Percentiles rank a stretch among this genome's conserved stretches.
Conservation (phyloP, 768 basidiomycete species). For the Mycena alexandri region DNA sequence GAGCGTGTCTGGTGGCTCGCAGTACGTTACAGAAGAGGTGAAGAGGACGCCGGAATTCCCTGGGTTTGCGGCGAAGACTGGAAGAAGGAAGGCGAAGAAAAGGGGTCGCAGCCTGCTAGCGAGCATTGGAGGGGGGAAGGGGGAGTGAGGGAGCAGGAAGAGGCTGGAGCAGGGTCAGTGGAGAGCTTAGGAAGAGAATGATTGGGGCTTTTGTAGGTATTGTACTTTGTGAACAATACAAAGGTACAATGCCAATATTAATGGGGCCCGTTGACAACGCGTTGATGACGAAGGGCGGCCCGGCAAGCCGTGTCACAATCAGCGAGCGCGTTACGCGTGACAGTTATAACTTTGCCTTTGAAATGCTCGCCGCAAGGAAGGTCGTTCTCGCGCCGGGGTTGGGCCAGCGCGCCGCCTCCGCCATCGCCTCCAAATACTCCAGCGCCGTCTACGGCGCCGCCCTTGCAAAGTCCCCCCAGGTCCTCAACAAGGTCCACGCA, state of each 20-base stretch:
- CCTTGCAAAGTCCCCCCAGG: slow-evolving; percentile 84
- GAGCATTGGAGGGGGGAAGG: slow-evolving; percentile 18
- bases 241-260: too few relatives aligned
- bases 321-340: too few relatives aligned
- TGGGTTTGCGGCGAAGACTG: slow-evolving; percentile 20
- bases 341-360: background rate
- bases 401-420: slow-evolving; percentile 80
- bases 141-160: background rate
- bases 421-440: slow-evolving; percentile 87
- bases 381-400: slow-evolving; percentile 57
- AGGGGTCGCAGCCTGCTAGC: slow-evolving; percentile 55
- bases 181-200: too few relatives aligned
- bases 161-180: too few relatives aligned
- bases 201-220: too few relatives aligned
- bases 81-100: slow-evolving; percentile 45
- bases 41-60: slow-evolving; percentile 43
- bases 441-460: slow-evolving; percentile 86
- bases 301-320: too few relatives aligned
- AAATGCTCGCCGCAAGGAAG: slow-evolving; percentile 63
- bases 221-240: too few relatives aligned
- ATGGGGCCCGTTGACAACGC: too few relatives aligned
- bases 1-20: slow-evolving; percentile 81
- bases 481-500: slow-evolving; percentile 86
- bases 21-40: slow-evolving; percentile 91
- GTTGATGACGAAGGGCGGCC: too few relatives aligned